Evolutionary conservation across 495 filamentous ascomycete species (phyloP), one percentile per base, ranked within the genome.

Genomic region (Hyaloscypha variabilis): DNA sequence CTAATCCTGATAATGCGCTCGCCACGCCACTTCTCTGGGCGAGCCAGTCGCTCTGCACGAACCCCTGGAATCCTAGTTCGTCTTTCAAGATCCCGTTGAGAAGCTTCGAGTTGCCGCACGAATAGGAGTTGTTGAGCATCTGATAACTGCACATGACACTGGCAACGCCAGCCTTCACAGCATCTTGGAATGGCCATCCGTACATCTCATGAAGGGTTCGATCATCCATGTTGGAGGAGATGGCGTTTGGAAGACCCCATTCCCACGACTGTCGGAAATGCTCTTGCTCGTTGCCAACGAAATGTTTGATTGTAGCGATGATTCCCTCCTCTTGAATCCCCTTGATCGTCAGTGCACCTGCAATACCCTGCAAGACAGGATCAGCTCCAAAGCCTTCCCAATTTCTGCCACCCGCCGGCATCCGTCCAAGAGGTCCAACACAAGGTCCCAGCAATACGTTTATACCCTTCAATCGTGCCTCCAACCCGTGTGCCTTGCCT

Each of bases 81-180:
- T 97, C 94, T 72, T 96, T 96, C 6, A 98, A 78, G n/a, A 97
- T 85, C 2, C 94, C 92, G 73, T 97, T 98, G 58, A 98, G 75
- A 8, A 96, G 77, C 74, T 96, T 95, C 75, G 91, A 94, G 76
- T 97, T 98, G 25, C 91, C 89, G 70, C 94, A 98, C 2, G 93
- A 85, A 74, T 96, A 92, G 60, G 89, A 92, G 73, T 94, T 94
- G 75, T 98, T 98, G 67, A 96, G 84, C 85, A 88, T 88, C 69
- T 96, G 93, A 72, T 97, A 96, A 29, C 86, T 84, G 77, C 92
- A 95, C 73, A 75, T 73, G 13, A 75, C 60, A 46, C 88, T 90
- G 0, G 84, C 94, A 13, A 97, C 93, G n/a, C 92, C 92, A 10
- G 91, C 91, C 58, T 89, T 87, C 42, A 98, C 82, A 54, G 88